phyloP scores from a whole-genome alignment of 1,284 basidiomycete genomes.

The Inonotus hispidus region DNA sequence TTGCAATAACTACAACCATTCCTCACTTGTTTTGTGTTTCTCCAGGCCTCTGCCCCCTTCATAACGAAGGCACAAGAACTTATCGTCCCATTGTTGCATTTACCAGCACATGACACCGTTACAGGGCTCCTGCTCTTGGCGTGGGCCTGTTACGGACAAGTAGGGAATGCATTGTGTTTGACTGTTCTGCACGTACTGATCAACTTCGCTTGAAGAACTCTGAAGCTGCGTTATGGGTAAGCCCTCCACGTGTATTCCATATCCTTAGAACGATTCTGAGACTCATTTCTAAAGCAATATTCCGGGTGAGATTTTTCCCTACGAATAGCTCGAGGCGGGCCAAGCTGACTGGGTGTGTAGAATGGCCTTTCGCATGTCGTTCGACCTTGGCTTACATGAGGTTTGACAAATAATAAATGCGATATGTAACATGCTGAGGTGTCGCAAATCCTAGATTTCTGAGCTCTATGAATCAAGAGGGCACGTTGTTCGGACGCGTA shows the following conservation, averaged over 20 bases:
- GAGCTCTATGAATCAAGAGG: conserved; percentile 36
- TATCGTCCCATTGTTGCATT: conserved; percentile 33
- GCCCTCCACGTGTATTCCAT: conserved; percentile 10
- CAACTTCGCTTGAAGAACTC: conserved; percentile 26
- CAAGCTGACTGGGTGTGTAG: conserved; percentile 18
- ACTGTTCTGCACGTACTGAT: background rate
- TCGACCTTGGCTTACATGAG: conserved; percentile 38
- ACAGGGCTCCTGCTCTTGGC: conserved; percentile 34
- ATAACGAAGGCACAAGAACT: conserved; percentile 39
- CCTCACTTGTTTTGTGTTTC: background rate
- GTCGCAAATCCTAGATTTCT: conserved; percentile 20
- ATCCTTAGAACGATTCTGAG: background rate
- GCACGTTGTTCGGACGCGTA: conserved; percentile 31
- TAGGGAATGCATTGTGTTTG: background rate
- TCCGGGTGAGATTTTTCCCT: conserved; percentile 19
- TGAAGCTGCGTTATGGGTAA: conserved; percentile 36
- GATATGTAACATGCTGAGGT: background rate
- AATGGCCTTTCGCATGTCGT: conserved; percentile 37
- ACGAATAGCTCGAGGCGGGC: background rate
- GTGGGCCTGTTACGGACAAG: conserved; percentile 36
- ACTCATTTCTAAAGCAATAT: conserved; percentile 22
- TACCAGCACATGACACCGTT: conserved; percentile 34
- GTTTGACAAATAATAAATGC: conserved; percentile 1
- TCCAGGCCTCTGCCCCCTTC: conserved; percentile 33
- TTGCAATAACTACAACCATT: background rate